phyloP scores from a whole-genome alignment of 345 rosid genomes.

The Brassica nigra region DNA sequence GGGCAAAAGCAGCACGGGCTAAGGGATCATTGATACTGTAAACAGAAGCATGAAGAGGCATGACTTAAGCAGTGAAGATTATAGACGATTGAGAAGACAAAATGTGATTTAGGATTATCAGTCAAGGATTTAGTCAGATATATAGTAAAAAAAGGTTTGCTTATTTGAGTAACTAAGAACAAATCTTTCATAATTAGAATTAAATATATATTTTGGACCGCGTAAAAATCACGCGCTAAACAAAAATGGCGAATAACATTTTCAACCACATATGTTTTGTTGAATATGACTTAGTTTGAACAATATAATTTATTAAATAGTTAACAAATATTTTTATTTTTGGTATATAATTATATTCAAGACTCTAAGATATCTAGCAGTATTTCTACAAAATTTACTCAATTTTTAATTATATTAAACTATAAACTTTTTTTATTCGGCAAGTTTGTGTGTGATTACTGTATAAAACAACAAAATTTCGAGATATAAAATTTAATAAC shows the following conservation, averaged over 20 bases:
- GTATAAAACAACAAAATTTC: background rate
- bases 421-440: background rate
- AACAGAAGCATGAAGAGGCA: background rate
- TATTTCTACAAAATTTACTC: background rate
- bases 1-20: background rate
- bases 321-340: background rate
- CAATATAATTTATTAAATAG: background rate
- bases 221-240: background rate
- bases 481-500: background rate
- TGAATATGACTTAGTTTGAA: background rate
- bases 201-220: background rate
- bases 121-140: background rate
- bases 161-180: background rate
- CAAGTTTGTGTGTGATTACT: background rate
- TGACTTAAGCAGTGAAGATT: background rate
- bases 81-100: conserved; percentile 21
- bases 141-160: background rate
- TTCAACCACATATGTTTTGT: background rate
- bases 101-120: conserved; percentile 32
- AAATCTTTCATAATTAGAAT: background rate
- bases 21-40: background rate
- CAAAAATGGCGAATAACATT: background rate
- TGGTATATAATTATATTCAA: background rate
- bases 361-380: background rate
- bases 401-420: background rate